phyloP scores from a whole-genome alignment of 768 basidiomycete species.

The Fistulinella prunicolor region DNA sequence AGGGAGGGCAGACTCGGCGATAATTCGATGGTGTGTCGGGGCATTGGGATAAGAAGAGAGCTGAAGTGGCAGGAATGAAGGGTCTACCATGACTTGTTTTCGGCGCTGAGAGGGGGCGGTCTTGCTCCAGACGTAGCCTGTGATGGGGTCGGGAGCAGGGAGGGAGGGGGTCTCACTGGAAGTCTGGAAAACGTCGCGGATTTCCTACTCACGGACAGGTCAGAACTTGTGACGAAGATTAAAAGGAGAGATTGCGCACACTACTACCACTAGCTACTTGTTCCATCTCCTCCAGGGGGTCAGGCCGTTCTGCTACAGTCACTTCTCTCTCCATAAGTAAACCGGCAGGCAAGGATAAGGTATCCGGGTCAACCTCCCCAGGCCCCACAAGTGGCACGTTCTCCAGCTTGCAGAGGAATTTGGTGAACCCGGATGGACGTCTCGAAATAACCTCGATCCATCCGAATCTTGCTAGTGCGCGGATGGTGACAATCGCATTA shows the following conservation, averaged over 20 bases:
- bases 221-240: constrained; percentile 1
- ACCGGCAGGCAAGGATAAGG: constrained; percentile 66
- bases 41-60: constrained; percentile 68
- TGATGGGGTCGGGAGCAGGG: constrained; percentile 65
- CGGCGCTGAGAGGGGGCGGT: constrained; percentile 85
- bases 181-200: constrained; percentile 11
- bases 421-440: constrained; percentile 85
- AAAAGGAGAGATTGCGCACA: constrained; percentile 11
- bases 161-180: constrained; percentile 14
- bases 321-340: constrained; percentile 65
- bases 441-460: constrained; percentile 88
- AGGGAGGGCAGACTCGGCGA: constrained; percentile 54
- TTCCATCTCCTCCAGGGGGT: constrained; percentile 20
- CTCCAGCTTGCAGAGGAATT: constrained; percentile 80
- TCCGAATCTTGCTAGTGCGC: constrained; percentile 65
- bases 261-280: background rate
- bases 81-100: constrained; percentile 82
- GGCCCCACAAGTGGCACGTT: constrained; percentile 84
- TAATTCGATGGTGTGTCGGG: constrained; percentile 40
- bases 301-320: constrained; percentile 31
- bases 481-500: constrained; percentile 80
- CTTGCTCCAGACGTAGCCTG: constrained; percentile 86
- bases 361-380: constrained; percentile 82
- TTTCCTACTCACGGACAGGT: constrained; percentile 19
- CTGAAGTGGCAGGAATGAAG: constrained; percentile 82